Percentiles rank a stretch among this genome's conserved stretches.
Evolutionary conservation across 78 protist genomes (phyloP).

Genomic region (Capsaspora owczarzaki): DNA sequence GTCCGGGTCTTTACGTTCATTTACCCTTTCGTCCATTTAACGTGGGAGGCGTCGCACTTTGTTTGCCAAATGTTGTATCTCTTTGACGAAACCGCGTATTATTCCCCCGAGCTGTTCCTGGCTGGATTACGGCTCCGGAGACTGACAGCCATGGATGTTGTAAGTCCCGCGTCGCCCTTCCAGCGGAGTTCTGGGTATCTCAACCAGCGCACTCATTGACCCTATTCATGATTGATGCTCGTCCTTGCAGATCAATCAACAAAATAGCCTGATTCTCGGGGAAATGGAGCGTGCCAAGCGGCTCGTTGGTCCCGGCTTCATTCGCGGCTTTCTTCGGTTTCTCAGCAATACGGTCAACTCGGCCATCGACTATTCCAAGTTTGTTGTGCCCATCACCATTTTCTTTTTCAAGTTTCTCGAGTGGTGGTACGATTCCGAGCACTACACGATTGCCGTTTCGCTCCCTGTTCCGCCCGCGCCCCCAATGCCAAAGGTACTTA

Average conservation of each 20-base stretch:
- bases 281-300: too few relatives aligned
- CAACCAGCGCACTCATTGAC: neutral
- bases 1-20: too few relatives aligned
- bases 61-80: neutral
- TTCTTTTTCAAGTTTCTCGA: neutral
- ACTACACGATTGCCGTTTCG: neutral
- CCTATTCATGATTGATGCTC: too few relatives aligned
- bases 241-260: too few relatives aligned
- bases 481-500: neutral
- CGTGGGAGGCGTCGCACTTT: neutral
- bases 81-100: neutral
- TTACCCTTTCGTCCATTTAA: neutral
- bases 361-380: neutral
- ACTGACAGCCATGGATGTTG: neutral
- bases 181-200: neutral
- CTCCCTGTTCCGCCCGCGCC: neutral
- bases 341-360: neutral
- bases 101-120: neutral
- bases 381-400: neutral
- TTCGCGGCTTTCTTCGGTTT: neutral
- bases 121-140: neutral
- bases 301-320: too few relatives aligned
- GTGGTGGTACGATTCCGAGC: conserved; percentile 1
- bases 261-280: too few relatives aligned
- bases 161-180: neutral